These are phyloP conservation scores for Thuidium tamariscinum DNA, from an alignment of 225 moss, liverwort and hornwort genomes.

Conservation along the genomic window DNA sequence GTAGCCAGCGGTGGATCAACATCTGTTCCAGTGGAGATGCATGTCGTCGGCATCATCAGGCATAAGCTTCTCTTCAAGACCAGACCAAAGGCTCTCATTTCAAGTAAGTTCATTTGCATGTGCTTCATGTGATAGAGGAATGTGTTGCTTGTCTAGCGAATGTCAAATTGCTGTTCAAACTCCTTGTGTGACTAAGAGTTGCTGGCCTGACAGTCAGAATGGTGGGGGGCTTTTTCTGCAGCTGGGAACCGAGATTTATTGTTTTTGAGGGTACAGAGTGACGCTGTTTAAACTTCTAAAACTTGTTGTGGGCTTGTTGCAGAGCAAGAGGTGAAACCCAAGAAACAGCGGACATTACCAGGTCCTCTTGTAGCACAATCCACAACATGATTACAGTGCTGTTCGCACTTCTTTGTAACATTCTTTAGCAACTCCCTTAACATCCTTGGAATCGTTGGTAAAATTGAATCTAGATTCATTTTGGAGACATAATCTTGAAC, in stretches of 20 bases:
- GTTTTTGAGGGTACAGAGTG: background rate
- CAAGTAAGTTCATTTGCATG: slow-evolving; percentile 31
- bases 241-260: background rate
- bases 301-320: background rate
- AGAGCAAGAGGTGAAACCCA: slow-evolving; percentile 35
- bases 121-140: background rate
- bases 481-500: background rate
- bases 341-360: slow-evolving; percentile 1
- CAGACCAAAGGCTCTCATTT: slow-evolving; percentile 82
- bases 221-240: background rate
- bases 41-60: slow-evolving; percentile 71
- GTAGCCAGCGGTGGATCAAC: background rate
- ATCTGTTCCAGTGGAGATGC: slow-evolving; percentile 40
- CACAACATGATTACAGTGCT: background rate
- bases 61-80: slow-evolving; percentile 84
- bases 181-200: background rate
- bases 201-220: background rate
- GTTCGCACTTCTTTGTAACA: background rate
- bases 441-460: background rate
- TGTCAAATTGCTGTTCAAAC: background rate
- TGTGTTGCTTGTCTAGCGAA: background rate
- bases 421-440: background rate
- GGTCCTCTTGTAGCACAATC: slow-evolving; percentile 1
- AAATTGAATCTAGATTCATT: background rate
- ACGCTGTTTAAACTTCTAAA: background rate